Evolutionary conservation across 2,329 filamentous ascomycete genomes (phyloP).

Genomic region (Scedosporium aurantiacum): DNA sequence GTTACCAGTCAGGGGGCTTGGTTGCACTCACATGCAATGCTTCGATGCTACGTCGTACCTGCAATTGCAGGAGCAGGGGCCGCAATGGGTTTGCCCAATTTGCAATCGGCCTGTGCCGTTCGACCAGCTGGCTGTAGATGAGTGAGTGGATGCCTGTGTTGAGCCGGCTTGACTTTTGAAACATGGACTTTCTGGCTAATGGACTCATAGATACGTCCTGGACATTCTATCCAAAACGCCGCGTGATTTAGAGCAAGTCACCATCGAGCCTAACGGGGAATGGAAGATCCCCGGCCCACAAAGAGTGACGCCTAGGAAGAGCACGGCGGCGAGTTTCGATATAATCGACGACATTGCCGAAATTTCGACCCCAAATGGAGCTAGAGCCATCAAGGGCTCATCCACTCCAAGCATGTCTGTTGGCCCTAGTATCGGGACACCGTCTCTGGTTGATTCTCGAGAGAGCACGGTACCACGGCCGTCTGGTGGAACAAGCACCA

Average conservation of each 20-base stretch:
- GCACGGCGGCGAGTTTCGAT: constrained; percentile 12
- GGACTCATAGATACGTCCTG: constrained; percentile 59
- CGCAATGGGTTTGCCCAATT: constrained; percentile 92
- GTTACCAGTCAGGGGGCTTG: constrained; percentile 65
- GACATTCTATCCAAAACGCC: constrained; percentile 72
- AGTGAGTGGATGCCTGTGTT: constrained; percentile 41
- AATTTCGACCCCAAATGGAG: constrained; percentile 20
- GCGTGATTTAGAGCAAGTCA: constrained; percentile 67
- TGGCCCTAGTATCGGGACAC: constrained; percentile 1
- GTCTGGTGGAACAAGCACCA: constrained; percentile 26
- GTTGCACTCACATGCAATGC: constrained; percentile 85
- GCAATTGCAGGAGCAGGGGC: constrained; percentile 88
- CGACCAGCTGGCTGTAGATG: constrained; percentile 74
- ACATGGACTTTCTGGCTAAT: neutral
- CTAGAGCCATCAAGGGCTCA: neutral
- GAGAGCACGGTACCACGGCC: neutral
- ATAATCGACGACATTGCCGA: constrained; percentile 39
- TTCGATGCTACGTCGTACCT: constrained; percentile 91
- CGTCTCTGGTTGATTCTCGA: neutral
- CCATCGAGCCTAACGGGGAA: constrained; percentile 73
- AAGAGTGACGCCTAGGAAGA: neutral
- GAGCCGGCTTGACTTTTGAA: neutral
- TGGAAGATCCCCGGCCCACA: constrained; percentile 40
- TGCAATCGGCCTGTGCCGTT: constrained; percentile 78
- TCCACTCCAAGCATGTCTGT: constrained; percentile 4